phyloP scores from a whole-genome alignment of 2,329 filamentous ascomycete species.

The Blastomyces parvus region DNA sequence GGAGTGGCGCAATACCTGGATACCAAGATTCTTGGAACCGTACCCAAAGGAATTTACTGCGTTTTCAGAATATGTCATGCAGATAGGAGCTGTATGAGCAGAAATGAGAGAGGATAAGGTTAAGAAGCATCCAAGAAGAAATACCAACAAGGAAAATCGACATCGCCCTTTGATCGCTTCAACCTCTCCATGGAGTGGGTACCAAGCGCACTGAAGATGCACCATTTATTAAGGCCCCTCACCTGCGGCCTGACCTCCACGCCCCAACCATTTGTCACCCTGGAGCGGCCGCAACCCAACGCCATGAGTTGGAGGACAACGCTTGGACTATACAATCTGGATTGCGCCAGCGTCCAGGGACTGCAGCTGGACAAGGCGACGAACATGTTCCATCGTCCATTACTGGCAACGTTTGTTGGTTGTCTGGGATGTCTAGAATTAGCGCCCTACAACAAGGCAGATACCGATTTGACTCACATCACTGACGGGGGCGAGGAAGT shows the following conservation, averaged over 20 bases:
- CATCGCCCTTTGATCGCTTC: too few relatives aligned
- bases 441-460: too few relatives aligned
- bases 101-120: too few relatives aligned
- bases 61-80: constrained; percentile 11
- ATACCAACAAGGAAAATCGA: too few relatives aligned
- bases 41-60: constrained; percentile 6
- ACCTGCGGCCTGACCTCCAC: too few relatives aligned
- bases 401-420: constrained; percentile 28
- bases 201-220: too few relatives aligned
- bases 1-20: constrained; percentile 17
- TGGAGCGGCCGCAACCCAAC: too few relatives aligned
- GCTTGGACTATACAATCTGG: constrained; percentile 23
- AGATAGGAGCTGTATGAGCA: constrained; percentile 13
- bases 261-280: too few relatives aligned
- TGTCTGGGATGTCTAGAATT: constrained; percentile 14
- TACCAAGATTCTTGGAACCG: constrained; percentile 16
- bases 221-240: not conserved
- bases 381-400: constrained; percentile 28
- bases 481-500: constrained; percentile 29
- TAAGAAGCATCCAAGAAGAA: too few relatives aligned
- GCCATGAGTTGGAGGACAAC: too few relatives aligned
- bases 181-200: too few relatives aligned
- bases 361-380: constrained; percentile 18
- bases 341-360: constrained; percentile 15
- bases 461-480: constrained; percentile 19